These are phyloP conservation scores for Cyathus striatus DNA, from an alignment of 768 basidiomycete genomes.

Conservation along the genomic window DNA sequence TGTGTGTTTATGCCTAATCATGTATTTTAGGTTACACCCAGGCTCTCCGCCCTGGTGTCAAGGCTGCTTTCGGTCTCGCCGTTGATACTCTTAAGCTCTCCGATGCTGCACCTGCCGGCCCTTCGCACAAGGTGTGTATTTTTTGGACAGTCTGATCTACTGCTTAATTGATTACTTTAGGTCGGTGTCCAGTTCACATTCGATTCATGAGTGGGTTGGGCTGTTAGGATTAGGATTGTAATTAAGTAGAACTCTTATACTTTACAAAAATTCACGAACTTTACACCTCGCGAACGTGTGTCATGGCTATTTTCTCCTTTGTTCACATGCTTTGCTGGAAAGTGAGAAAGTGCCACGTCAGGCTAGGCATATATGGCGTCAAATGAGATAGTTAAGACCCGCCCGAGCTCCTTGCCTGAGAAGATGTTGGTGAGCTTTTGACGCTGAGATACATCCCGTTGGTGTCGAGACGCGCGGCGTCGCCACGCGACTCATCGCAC, in stretches of 20 bases:
- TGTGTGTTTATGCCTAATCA: slow-evolving; percentile 1
- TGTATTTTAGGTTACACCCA: slow-evolving; percentile 79
- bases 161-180: slow-evolving; percentile 13
- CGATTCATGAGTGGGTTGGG: slow-evolving; percentile 50
- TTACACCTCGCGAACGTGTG: too few relatives aligned
- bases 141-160: background rate
- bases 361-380: too few relatives aligned
- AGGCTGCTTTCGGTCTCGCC: slow-evolving; percentile 89
- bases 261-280: too few relatives aligned
- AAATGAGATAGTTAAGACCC: too few relatives aligned
- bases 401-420: too few relatives aligned
- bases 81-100: slow-evolving; percentile 92
- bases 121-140: slow-evolving; percentile 67
- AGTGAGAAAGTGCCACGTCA: too few relatives aligned
- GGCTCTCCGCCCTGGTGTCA: slow-evolving; percentile 88
- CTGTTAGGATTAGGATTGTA: slow-evolving; percentile 26
- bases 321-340: too few relatives aligned
- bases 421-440: too few relatives aligned
- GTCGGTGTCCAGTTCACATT: slow-evolving; percentile 74
- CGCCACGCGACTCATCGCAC: too few relatives aligned
- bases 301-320: too few relatives aligned
- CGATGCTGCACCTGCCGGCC: slow-evolving; percentile 56
- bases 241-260: slow-evolving; percentile 24
- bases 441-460: too few relatives aligned
- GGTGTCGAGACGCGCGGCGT: too few relatives aligned